Evolutionary conservation across 768 basidiomycete species (phyloP).

Genomic region (Porphyrellus cyaneotinctus): DNA sequence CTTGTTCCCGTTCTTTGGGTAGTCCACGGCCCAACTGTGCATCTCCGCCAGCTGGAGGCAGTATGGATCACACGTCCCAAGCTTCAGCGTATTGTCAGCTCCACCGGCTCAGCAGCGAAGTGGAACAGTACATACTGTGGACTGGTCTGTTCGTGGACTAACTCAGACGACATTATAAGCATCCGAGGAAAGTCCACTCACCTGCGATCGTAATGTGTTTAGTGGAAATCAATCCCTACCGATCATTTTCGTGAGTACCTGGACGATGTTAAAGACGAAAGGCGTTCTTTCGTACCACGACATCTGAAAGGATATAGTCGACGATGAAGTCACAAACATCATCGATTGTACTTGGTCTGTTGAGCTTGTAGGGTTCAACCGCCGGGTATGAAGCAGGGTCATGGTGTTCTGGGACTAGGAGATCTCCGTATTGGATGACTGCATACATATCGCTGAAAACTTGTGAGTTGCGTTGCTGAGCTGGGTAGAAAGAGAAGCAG

Average conservation of each 20-base stretch:
- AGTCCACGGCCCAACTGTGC: conserved; percentile 65
- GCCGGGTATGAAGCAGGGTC: conserved; percentile 48
- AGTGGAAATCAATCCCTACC: conserved; percentile 64
- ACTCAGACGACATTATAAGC: neutral
- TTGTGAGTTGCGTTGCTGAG: neutral
- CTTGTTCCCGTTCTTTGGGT: conserved; percentile 67
- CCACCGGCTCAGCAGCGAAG: neutral
- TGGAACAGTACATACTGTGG: conserved; percentile 41
- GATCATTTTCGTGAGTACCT: conserved; percentile 4
- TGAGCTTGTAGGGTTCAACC: conserved; percentile 33
- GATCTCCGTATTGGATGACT: conserved; percentile 48
- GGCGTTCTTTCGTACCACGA: conserved; percentile 47
- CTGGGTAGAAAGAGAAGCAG: neutral
- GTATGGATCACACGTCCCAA: conserved; percentile 53
- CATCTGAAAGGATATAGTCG: conserved; percentile 77
- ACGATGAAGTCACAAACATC: conserved; percentile 78
- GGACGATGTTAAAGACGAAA: neutral
- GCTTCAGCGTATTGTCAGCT: conserved; percentile 31
- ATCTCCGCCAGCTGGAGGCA: conserved; percentile 57
- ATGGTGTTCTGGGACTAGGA: conserved; percentile 48
- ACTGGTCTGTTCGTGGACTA: conserved; percentile 50
- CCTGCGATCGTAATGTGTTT: conserved; percentile 67
- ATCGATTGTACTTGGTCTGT: conserved; percentile 49
- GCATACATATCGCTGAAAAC: conserved; percentile 53
- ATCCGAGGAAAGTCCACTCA: conserved; percentile 24